phyloP scores from a whole-genome alignment of 83 land plant species.

The Thuja plicata region DNA sequence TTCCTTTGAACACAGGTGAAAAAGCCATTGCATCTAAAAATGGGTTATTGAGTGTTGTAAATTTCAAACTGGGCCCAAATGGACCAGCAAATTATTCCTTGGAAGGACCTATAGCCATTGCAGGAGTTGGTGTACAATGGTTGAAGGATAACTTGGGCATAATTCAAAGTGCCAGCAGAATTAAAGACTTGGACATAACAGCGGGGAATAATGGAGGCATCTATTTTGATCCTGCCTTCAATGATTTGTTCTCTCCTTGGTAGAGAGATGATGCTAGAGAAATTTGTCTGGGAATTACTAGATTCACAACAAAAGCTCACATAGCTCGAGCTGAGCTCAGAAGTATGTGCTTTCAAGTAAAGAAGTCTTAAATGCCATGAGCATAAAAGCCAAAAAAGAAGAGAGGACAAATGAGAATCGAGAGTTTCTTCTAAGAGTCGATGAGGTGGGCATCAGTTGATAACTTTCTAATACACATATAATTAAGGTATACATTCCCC shows the following conservation, averaged over 20 bases:
- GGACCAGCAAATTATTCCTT: conserved; percentile 84
- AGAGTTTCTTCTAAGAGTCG: conserved; percentile 82
- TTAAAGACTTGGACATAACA: conserved; percentile 67
- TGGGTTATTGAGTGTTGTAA: conserved; percentile 82
- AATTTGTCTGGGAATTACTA: conserved; percentile 82
- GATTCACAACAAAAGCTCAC: conserved; percentile 88
- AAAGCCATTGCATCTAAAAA: conserved; percentile 64
- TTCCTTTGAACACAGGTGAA: conserved; percentile 86
- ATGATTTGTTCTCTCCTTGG: conserved; percentile 96
- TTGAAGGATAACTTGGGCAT: conserved; percentile 89
- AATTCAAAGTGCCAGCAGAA: conserved; percentile 70
- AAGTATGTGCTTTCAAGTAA: conserved; percentile 96
- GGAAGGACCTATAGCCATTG: conserved; percentile 96
- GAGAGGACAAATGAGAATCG: conserved; percentile 28
- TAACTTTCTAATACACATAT: conserved; percentile 91
- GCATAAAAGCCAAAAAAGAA: conserved; percentile 64
- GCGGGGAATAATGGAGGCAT: conserved; percentile 86
- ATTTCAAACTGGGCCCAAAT: conserved; percentile 86
- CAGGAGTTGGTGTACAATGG: conserved; percentile 99
- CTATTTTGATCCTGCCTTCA: conserved; percentile 97
- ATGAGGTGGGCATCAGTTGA: conserved; percentile 95
- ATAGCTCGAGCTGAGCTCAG: conserved; percentile 82
- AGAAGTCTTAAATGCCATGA: conserved; percentile 87
- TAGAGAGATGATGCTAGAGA: conserved; percentile 99
- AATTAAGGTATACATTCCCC: neutral